phyloP scores from a whole-genome alignment of 148 eudicot species.

The Tetragonia tetragonoides region DNA sequence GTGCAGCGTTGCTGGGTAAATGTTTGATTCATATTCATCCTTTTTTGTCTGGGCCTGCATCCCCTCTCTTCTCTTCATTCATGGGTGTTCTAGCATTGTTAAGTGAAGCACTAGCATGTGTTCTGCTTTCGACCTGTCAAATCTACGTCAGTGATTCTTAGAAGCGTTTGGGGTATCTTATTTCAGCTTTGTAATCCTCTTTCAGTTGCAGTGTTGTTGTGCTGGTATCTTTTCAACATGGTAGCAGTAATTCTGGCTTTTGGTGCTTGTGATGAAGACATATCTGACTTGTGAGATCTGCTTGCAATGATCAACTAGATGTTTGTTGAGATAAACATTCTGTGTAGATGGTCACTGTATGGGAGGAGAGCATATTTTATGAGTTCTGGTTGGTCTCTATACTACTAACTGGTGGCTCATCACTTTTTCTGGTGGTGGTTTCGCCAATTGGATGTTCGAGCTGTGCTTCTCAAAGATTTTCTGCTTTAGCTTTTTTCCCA shows the following conservation, averaged over 20 bases:
- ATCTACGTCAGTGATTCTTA: neutral
- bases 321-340: neutral
- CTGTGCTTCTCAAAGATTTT: neutral
- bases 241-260: neutral
- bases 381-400: neutral
- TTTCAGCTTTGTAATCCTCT: neutral
- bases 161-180: conserved; percentile 10
- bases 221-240: neutral
- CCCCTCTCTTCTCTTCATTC: neutral
- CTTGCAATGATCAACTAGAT: neutral
- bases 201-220: neutral
- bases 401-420: neutral
- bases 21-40: neutral
- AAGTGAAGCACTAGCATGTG: neutral
- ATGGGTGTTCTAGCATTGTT: neutral
- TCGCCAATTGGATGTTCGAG: neutral
- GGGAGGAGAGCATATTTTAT: conserved; percentile 14
- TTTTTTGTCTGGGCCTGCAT: conserved; percentile 8
- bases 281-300: neutral
- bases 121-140: neutral
- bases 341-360: neutral
- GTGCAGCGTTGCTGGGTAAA: conserved; percentile 7
- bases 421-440: conserved; percentile 16
- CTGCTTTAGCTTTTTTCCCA: neutral
- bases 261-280: neutral